Evolutionary conservation across 2,329 filamentous ascomycete species (phyloP).

Genomic region (Curvularia spicifera): DNA sequence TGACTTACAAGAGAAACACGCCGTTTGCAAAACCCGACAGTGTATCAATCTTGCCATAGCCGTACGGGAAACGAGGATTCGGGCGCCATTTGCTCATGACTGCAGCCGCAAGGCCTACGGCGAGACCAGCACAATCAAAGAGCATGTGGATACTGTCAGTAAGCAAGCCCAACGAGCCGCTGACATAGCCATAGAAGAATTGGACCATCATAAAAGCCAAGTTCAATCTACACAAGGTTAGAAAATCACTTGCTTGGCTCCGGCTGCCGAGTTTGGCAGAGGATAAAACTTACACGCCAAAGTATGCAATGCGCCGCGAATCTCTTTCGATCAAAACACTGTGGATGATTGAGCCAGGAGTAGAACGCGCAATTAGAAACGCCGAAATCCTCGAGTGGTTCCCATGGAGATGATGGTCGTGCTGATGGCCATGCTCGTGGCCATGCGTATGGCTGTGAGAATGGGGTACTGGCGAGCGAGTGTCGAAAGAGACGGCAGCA

Average conservation of each 20-base stretch:
- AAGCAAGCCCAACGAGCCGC: slow-evolving; percentile 90
- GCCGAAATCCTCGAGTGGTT: slow-evolving; percentile 73
- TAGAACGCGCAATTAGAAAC: slow-evolving; percentile 71
- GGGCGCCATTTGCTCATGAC: slow-evolving; percentile 98
- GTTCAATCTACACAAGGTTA: slow-evolving; percentile 69
- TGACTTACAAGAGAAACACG: slow-evolving; percentile 81
- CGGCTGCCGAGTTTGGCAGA: not conserved
- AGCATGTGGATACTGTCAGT: slow-evolving; percentile 99
- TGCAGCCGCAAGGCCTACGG: slow-evolving; percentile 87
- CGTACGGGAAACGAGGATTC: slow-evolving; percentile 87
- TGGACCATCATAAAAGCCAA: slow-evolving; percentile 95
- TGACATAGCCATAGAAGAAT: slow-evolving; percentile 90
- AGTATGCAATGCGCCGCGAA: slow-evolving; percentile 94
- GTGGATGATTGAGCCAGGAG: slow-evolving; percentile 78
- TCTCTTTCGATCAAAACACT: slow-evolving; percentile 89
- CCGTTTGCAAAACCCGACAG: slow-evolving; percentile 96
- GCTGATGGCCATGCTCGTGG: slow-evolving; percentile 33
- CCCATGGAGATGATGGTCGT: slow-evolving; percentile 49
- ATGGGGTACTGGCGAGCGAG: slow-evolving; percentile 33
- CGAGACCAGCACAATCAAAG: slow-evolving; percentile 92
- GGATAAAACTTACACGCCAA: slow-evolving; percentile 74
- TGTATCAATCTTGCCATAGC: slow-evolving; percentile 95
- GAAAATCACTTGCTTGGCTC: not conserved
- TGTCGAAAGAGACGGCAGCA: slow-evolving; percentile 52
- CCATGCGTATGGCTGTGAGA: slow-evolving; percentile 40